Evolutionary conservation across 2,329 filamentous ascomycete species (phyloP).

Genomic region (Stachybotrys elegans): DNA sequence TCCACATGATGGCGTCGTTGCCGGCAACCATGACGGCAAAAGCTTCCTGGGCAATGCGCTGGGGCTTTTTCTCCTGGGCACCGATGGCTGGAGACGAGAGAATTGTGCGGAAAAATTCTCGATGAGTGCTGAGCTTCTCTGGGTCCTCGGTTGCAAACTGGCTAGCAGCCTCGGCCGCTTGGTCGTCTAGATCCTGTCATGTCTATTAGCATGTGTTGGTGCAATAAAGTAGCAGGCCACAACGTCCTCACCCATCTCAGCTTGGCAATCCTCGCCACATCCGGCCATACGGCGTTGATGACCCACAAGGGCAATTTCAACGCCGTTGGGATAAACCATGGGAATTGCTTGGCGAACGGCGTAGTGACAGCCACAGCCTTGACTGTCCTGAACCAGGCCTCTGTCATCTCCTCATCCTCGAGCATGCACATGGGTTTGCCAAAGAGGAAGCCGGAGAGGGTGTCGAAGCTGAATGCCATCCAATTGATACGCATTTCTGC

Average conservation of each 20-base stretch:
- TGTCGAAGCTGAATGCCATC: not conserved
- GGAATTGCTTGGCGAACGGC: constrained; percentile 5
- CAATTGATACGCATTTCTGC: not conserved
- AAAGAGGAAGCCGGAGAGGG: not conserved
- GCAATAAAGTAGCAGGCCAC: not conserved
- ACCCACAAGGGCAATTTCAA: not conserved
- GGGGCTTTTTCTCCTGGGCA: not conserved
- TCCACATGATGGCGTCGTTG: not conserved
- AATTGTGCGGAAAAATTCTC: not conserved
- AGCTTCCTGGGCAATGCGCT: not conserved
- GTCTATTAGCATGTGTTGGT: not conserved
- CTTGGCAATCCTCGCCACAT: not conserved
- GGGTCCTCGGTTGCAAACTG: not conserved
- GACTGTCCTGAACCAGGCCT: not conserved
- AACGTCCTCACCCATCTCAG: not conserved
- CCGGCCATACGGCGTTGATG: not conserved
- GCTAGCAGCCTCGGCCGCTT: not conserved
- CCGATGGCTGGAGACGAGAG: not conserved
- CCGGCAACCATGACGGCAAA: not conserved
- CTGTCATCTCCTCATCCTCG: not conserved
- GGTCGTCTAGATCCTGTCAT: not conserved
- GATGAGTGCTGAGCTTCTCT: not conserved
- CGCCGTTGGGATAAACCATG: constrained; percentile 2
- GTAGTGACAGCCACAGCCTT: constrained; percentile 1
- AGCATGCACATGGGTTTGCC: not conserved